A percentile compares a stretch with the other conserved stretches of the same genome.
Conservation (phyloP, 331 rosid species). For the Quercus tomentella region DNA sequence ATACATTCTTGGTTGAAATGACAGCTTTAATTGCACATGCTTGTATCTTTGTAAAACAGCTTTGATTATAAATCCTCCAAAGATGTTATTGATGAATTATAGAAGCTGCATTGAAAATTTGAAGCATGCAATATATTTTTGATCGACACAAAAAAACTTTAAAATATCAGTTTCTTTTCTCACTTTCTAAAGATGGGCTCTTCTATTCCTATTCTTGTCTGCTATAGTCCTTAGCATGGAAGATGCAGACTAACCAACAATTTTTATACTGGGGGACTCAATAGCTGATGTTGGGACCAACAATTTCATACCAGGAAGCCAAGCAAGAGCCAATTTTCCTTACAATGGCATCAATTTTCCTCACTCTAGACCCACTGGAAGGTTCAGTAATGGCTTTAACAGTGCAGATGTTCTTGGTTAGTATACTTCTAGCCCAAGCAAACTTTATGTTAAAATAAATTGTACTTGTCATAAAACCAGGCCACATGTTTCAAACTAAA, state of each 20-base stretch:
- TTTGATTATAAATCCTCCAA: neutral
- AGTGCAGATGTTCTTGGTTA: conserved; percentile 29
- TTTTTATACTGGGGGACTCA: conserved; percentile 23
- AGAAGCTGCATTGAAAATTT: neutral
- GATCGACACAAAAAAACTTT: neutral
- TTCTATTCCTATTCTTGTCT: neutral
- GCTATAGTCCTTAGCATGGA: neutral
- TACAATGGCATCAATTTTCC: conserved; percentile 28
- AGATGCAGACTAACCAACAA: conserved; percentile 10
- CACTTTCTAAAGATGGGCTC: neutral
- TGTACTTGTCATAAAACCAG: too few relatives aligned
- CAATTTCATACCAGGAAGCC: conserved; percentile 14
- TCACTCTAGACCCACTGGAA: conserved; percentile 6
- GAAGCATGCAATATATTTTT: neutral
- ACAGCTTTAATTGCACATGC: neutral
- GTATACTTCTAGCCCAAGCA: neutral
- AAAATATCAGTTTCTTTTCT: neutral
- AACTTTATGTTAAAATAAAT: too few relatives aligned
- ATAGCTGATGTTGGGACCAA: conserved; percentile 31
- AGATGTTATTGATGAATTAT: neutral
- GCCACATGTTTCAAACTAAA: too few relatives aligned
- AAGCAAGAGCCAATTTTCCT: conserved; percentile 20
- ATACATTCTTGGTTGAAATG: neutral
- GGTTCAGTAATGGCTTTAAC: conserved; percentile 33
- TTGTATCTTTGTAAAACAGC: neutral